phyloP scores from a whole-genome alignment of 169 alveolate species.

The Plasmodium fragile region DNA sequence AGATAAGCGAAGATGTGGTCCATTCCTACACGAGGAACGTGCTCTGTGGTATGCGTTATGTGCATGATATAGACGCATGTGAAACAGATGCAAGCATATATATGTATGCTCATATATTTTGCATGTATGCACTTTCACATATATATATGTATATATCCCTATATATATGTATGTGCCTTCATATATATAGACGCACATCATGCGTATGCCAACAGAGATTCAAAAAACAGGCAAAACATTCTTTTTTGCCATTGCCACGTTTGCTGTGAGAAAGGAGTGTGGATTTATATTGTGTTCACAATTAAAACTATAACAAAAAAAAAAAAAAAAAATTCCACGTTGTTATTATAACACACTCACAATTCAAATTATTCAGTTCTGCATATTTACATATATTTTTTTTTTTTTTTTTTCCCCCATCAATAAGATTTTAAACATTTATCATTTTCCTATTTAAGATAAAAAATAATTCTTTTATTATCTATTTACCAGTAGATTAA shows the following conservation, averaged over 20 bases:
- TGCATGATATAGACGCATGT: neutral
- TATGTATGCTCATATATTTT: neutral
- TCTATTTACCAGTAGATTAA: neutral
- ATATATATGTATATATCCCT: neutral
- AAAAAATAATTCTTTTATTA: slow-evolving; percentile 3
- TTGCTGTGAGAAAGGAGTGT: slow-evolving; percentile 3
- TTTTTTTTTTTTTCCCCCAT: neutral
- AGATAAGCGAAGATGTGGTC: neutral
- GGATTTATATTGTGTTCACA: neutral
- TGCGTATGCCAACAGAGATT: neutral
- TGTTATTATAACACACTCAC: neutral
- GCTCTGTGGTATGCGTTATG: neutral
- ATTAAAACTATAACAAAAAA: neutral
- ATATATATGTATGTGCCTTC: slow-evolving; percentile 5
- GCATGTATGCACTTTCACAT: neutral
- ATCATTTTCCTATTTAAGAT: neutral
- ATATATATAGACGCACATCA: slow-evolving; percentile 14
- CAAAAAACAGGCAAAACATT: neutral
- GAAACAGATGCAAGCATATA: neutral
- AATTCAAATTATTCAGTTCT: neutral
- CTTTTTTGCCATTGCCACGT: neutral
- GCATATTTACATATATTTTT: neutral
- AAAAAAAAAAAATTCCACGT: neutral
- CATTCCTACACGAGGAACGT: neutral
- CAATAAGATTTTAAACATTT: neutral